Conservation (phyloP, 441 rosid genomes). For the Isatis lusitanica region DNA sequence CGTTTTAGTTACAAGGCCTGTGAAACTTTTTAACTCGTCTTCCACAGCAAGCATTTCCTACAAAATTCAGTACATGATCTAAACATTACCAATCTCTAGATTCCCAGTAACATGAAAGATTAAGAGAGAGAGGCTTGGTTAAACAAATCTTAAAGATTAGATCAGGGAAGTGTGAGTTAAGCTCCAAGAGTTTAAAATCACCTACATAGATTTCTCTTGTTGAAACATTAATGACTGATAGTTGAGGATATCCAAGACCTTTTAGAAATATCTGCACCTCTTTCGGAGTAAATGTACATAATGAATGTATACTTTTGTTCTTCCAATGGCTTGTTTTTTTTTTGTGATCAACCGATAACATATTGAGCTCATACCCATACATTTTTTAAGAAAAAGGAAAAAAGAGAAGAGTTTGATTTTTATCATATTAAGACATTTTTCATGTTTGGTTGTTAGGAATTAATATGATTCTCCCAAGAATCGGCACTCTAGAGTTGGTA, state of each 20-base stretch:
- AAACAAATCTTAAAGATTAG: conserved; percentile 70
- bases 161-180: conserved; percentile 70
- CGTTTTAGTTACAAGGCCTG: conserved; percentile 72
- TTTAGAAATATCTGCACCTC: conserved; percentile 84
- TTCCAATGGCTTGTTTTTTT: conserved; percentile 91
- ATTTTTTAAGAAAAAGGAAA: too few relatives aligned
- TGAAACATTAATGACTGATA: conserved; percentile 73
- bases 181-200: conserved; percentile 62
- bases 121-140: conserved; percentile 2
- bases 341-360: conserved; percentile 42
- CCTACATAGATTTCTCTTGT: conserved; percentile 92
- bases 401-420: too few relatives aligned
- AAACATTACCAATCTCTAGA: conserved; percentile 8
- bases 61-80: conserved; percentile 13
- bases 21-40: conserved; percentile 45
- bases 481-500: too few relatives aligned
- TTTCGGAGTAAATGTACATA: conserved; percentile 89
- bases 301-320: conserved; percentile 78
- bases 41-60: conserved; percentile 72
- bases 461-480: too few relatives aligned
- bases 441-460: background rate
- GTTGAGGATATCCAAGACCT: conserved; percentile 80
- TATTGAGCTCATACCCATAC: background rate
- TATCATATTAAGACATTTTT: background rate
- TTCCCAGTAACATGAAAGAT: background rate